Conservation (phyloP, 257 asterid species). For the Nicotiana tomentosiformis region DNA sequence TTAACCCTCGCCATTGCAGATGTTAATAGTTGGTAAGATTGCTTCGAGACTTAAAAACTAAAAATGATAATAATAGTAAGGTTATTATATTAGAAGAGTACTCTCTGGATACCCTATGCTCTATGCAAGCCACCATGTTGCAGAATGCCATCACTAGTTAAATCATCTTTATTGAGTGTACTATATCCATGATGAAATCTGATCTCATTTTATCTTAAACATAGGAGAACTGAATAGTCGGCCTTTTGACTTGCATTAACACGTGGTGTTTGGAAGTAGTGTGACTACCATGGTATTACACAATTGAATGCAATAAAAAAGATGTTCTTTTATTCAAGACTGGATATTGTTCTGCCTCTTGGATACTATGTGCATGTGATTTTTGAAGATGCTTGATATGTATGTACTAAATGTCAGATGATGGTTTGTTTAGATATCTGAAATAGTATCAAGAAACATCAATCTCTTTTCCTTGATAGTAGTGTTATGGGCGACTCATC, state of each 20-base stretch:
- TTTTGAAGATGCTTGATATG: neutral
- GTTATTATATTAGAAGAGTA: conserved; percentile 34
- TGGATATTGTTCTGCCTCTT: conserved; percentile 5
- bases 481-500: neutral
- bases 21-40: conserved; percentile 98
- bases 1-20: conserved; percentile 89
- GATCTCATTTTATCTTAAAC: conserved; percentile 11
- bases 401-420: neutral
- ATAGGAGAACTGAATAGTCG: conserved; percentile 16
- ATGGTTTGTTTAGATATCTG: neutral
- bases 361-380: neutral
- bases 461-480: neutral
- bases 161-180: conserved; percentile 33
- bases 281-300: neutral
- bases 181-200: conserved; percentile 22
- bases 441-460: neutral
- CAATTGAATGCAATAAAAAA: neutral
- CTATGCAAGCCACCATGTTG: conserved; percentile 46
- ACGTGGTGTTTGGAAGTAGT: conserved; percentile 17
- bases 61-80: conserved; percentile 52
- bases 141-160: conserved; percentile 39
- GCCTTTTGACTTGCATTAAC: conserved; percentile 14
- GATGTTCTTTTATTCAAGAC: neutral
- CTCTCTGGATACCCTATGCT: conserved; percentile 55
- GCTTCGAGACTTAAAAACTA: conserved; percentile 89